Conservation (phyloP, 169 alveolate species). For the Babesia bigemina region DNA sequence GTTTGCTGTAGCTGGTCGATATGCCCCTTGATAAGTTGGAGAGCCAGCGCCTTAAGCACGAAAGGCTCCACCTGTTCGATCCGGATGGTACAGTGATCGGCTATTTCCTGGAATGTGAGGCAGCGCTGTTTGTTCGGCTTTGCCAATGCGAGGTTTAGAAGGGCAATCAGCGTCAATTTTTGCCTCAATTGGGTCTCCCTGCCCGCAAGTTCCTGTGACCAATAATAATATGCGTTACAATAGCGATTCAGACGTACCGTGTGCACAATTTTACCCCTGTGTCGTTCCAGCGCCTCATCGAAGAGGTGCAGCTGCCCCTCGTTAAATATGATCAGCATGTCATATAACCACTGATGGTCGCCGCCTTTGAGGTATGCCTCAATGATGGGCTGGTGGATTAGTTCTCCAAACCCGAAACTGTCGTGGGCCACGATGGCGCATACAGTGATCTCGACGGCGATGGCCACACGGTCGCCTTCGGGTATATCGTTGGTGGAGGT, state of each 20-base stretch:
- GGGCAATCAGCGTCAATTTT: slow-evolving; percentile 74
- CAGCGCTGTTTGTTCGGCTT: slow-evolving; percentile 76
- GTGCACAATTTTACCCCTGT: slow-evolving; percentile 47
- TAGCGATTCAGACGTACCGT: slow-evolving; percentile 4
- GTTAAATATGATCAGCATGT: slow-evolving; percentile 51
- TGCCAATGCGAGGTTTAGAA: slow-evolving; percentile 77
- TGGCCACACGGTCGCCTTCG: slow-evolving; percentile 38
- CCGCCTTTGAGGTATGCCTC: slow-evolving; percentile 55
- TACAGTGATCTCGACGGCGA: slow-evolving; percentile 49
- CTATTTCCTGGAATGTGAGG: slow-evolving; percentile 73
- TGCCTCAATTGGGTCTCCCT: slow-evolving; percentile 62
- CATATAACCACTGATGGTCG: slow-evolving; percentile 66
- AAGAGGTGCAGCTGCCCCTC: slow-evolving; percentile 62
- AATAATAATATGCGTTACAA: not conserved
- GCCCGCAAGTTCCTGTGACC: slow-evolving; percentile 57
- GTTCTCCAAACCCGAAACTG: slow-evolving; percentile 68
- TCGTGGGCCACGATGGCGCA: slow-evolving; percentile 64
- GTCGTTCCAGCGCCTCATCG: slow-evolving; percentile 56
- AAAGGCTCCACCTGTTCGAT: slow-evolving; percentile 75
- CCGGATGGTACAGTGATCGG: slow-evolving; percentile 72
- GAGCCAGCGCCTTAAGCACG: slow-evolving; percentile 75
- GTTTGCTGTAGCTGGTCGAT: slow-evolving; percentile 74
- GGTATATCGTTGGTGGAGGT: slow-evolving; percentile 64
- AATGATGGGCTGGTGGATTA: slow-evolving; percentile 60
- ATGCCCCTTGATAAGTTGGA: slow-evolving; percentile 71